Conservation (phyloP, 179 eudicot species). For the Silene noctiflora region DNA sequence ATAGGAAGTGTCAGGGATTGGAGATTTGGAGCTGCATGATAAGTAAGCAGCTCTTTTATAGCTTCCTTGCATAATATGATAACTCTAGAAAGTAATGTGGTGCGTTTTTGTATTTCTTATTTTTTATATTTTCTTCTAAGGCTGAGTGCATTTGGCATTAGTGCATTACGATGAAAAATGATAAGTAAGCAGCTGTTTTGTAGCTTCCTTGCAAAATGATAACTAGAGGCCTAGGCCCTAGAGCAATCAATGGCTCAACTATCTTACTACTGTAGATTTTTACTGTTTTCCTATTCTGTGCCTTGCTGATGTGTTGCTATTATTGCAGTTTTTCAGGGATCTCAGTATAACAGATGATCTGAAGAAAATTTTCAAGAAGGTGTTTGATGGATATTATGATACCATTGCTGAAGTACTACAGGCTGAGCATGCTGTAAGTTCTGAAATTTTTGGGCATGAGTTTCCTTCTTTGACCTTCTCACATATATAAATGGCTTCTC, state of each 20-base stretch:
- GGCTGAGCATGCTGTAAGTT: conserved; percentile 84
- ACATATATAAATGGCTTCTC: neutral
- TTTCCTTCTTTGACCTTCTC: neutral
- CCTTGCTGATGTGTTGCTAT: conserved; percentile 12
- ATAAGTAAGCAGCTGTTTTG: neutral
- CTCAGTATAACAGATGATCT: conserved; percentile 78
- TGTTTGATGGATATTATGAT: conserved; percentile 70
- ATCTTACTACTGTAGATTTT: neutral
- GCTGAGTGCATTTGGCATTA: neutral
- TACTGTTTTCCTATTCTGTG: conserved; percentile 8
- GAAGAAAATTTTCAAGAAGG: conserved; percentile 77
- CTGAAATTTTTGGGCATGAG: conserved; percentile 2
- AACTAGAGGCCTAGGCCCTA: neutral
- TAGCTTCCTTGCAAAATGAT: neutral
- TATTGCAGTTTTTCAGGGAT: conserved; percentile 66
- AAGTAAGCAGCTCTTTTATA: neutral
- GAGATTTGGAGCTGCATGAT: conserved; percentile 9
- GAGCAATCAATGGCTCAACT: neutral
- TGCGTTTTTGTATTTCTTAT: neutral
- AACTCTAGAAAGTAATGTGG: neutral
- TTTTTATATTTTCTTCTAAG: neutral
- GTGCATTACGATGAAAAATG: neutral
- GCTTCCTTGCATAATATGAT: neutral
- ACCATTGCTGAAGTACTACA: conserved; percentile 73
- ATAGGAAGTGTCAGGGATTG: neutral